These are phyloP conservation scores for Peniophora sp. DNA, from an alignment of 1,284 basidiomycete species.

Conservation along the genomic window DNA sequence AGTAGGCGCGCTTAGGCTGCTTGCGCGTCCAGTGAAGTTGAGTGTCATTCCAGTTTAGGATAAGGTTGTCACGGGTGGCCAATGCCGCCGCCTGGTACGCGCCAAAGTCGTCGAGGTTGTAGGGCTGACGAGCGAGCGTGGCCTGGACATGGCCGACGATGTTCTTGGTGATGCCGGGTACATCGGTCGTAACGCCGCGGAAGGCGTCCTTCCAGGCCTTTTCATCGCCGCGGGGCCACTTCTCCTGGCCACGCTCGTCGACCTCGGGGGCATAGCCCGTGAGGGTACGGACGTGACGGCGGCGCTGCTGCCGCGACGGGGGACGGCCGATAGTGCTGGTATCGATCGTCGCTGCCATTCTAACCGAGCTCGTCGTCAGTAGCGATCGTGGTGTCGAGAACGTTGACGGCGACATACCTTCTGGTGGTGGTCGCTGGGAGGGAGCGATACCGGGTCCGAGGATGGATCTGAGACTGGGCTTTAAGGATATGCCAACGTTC, in stretches of 20 bases:
- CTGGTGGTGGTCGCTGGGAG: too few species aligned
- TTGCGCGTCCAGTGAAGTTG: slow-evolving; percentile 64
- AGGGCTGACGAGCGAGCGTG: slow-evolving; percentile 79
- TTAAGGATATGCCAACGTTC: too few species aligned
- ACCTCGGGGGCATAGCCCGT: slow-evolving; percentile 73
- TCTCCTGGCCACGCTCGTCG: slow-evolving; percentile 67
- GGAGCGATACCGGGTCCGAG: too few species aligned
- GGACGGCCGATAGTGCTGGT: slow-evolving; percentile 57
- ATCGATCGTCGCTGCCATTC: slow-evolving; percentile 52
- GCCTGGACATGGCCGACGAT: slow-evolving; percentile 84
- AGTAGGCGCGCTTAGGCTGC: slow-evolving; percentile 80
- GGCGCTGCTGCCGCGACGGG: slow-evolving; percentile 21
- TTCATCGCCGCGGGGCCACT: slow-evolving; percentile 83
- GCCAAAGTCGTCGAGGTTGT: slow-evolving; percentile 78
- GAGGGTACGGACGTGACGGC: slow-evolving; percentile 66
- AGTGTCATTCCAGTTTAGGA: slow-evolving; percentile 81
- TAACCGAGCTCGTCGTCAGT: neutral
- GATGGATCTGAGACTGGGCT: too few species aligned
- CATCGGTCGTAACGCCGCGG: slow-evolving; percentile 51
- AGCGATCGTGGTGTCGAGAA: neutral
- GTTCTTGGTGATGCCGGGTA: slow-evolving; percentile 64
- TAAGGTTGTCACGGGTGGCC: slow-evolving; percentile 77
- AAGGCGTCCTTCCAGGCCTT: slow-evolving; percentile 67
- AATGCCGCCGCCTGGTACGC: slow-evolving; percentile 78
- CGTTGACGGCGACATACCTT: too few species aligned